A percentile compares a stretch with the other conserved stretches of the same genome.
Evolutionary conservation across 2,329 filamentous ascomycete species (phyloP).

Genomic region (Beauveria sp.): DNA sequence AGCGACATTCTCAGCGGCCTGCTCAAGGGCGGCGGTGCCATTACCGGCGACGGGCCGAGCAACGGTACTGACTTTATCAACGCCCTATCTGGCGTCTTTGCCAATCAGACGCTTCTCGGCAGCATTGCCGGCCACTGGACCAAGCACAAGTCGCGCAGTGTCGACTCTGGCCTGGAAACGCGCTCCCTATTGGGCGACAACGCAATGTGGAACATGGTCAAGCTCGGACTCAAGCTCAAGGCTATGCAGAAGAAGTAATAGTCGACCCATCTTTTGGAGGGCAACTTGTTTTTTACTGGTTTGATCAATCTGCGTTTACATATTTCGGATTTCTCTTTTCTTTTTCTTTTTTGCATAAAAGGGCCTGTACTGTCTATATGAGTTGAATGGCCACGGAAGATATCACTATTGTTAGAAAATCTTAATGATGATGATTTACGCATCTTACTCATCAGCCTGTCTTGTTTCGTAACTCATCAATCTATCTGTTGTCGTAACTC

Average conservation of each 20-base stretch:
- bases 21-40: constrained; percentile 10
- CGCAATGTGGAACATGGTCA: constrained; percentile 20
- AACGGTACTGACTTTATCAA: constrained; percentile 8
- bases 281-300: background rate
- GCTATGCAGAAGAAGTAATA: constrained; percentile 5
- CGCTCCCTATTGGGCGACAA: constrained; percentile 16
- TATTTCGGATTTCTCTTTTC: background rate
- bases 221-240: constrained; percentile 22
- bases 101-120: constrained; percentile 32
- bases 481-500: too few species aligned
- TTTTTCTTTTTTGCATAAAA: background rate
- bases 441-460: background rate
- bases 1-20: constrained; percentile 30
- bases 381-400: background rate
- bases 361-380: background rate
- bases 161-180: constrained; percentile 13
- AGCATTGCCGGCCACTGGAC: constrained; percentile 30
- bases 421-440: constrained; percentile 11
- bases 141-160: constrained; percentile 4
- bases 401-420: constrained; percentile 5
- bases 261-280: background rate
- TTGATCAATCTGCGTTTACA: background rate
- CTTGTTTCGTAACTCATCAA: too few species aligned
- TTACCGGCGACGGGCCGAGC: constrained; percentile 1
- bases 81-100: constrained; percentile 23